A percentile compares a stretch with the other conserved stretches of the same genome.
phyloP scores from a whole-genome alignment of 2,329 filamentous ascomycete genomes.

The Helotiales sp. region DNA sequence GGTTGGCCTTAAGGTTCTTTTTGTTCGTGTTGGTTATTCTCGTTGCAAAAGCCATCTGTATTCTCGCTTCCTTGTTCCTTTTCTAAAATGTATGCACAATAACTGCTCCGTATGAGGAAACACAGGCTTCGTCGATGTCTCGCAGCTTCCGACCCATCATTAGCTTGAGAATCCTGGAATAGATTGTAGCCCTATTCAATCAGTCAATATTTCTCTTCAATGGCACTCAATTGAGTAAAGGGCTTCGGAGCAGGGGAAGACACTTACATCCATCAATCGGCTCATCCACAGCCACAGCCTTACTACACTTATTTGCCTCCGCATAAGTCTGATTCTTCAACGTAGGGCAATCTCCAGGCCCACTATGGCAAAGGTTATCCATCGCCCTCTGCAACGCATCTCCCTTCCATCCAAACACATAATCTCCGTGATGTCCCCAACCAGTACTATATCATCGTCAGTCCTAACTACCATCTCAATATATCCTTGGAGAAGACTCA shows the following conservation, averaged over 20 bases:
- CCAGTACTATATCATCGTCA: constrained; percentile 43
- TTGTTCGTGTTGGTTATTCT: too few species aligned
- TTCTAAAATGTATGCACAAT: too few species aligned
- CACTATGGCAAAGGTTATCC: constrained; percentile 43
- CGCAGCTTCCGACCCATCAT: too few species aligned
- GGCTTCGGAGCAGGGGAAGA: background rate
- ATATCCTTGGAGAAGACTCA: background rate
- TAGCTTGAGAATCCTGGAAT: too few species aligned
- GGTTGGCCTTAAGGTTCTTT: too few species aligned
- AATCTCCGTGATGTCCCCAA: constrained; percentile 57
- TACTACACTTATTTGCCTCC: constrained; percentile 46
- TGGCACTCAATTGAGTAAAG: background rate
- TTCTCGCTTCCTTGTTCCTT: too few species aligned
- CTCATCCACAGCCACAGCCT: constrained; percentile 48
- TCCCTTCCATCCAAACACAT: constrained; percentile 57
- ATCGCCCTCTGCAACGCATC: constrained; percentile 49
- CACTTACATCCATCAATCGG: constrained; percentile 48
- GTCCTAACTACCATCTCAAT: background rate
- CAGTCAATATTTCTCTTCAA: too few species aligned
- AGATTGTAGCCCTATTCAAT: too few species aligned
- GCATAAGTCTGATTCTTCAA: constrained; percentile 46
- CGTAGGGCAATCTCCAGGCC: constrained; percentile 42
- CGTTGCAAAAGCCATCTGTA: too few species aligned
- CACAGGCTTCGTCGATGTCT: too few species aligned
- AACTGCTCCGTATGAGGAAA: too few species aligned